Percentiles rank a stretch among this genome's conserved stretches.
Conservation (phyloP, 2,329 filamentous ascomycete species). For the Microcyclosporella mali region DNA sequence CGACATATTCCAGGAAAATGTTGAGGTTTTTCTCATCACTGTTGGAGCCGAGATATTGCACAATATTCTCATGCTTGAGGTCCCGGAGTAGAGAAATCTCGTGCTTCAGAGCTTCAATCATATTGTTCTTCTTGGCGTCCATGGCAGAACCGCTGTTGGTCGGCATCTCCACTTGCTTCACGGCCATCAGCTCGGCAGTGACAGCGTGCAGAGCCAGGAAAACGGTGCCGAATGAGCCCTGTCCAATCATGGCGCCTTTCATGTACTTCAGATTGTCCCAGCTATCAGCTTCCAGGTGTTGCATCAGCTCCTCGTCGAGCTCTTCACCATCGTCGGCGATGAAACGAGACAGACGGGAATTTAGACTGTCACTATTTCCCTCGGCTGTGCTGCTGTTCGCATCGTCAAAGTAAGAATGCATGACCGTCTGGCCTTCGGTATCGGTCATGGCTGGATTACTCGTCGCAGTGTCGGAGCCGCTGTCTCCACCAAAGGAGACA, state of each 20-base stretch:
- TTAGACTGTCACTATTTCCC: slow-evolving; percentile 56
- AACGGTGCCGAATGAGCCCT: slow-evolving; percentile 93
- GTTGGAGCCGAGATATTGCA: slow-evolving; percentile 94
- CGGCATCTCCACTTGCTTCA: slow-evolving; percentile 94
- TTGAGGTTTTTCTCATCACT: slow-evolving; percentile 88
- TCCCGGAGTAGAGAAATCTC: slow-evolving; percentile 93
- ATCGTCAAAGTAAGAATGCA: slow-evolving; percentile 75
- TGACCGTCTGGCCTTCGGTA: slow-evolving; percentile 62
- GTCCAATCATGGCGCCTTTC: slow-evolving; percentile 95
- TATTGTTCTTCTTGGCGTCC: slow-evolving; percentile 89
- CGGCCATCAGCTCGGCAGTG: slow-evolving; percentile 93
- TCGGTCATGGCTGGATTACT: slow-evolving; percentile 64
- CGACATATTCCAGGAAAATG: slow-evolving; percentile 99
- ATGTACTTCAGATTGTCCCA: slow-evolving; percentile 99
- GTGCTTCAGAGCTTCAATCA: slow-evolving; percentile 95
- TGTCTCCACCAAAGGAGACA: slow-evolving; percentile 74
- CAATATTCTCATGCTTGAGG: slow-evolving; percentile 92
- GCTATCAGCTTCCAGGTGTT: slow-evolving; percentile 85
- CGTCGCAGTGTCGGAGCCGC: slow-evolving; percentile 56
- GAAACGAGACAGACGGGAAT: slow-evolving; percentile 75
- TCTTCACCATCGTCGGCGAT: slow-evolving; percentile 89
- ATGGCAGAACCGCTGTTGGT: slow-evolving; percentile 69
- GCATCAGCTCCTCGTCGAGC: slow-evolving; percentile 78
- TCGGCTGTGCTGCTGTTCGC: slow-evolving; percentile 57
- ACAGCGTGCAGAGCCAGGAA: slow-evolving; percentile 93